Evolutionary conservation across 129 eudicot species (phyloP).

Genomic region (Logfia minima): DNA sequence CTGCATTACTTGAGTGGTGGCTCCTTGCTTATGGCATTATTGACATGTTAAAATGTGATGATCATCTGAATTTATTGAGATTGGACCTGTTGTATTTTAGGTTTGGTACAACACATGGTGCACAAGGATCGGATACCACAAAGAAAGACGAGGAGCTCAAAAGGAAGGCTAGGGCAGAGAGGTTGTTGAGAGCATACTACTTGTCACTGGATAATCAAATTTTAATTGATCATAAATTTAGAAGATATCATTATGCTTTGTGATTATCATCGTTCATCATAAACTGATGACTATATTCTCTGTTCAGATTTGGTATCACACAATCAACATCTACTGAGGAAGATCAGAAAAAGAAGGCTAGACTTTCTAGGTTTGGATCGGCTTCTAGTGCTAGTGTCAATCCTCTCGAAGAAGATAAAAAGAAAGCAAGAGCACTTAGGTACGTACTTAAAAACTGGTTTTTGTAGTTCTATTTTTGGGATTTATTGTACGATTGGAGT

Average conservation of each 20-base stretch:
- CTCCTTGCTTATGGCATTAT: not conserved
- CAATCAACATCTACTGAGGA: constrained; percentile 56
- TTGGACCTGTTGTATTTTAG: constrained; percentile 38
- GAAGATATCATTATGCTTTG: not conserved
- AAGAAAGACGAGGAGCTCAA: constrained; percentile 77
- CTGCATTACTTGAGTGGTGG: not conserved
- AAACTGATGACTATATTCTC: not conserved
- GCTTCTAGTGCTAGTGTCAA: constrained; percentile 37
- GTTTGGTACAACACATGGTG: constrained; percentile 62
- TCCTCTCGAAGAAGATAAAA: constrained; percentile 80
- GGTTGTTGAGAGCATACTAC: constrained; percentile 39
- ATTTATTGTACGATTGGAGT: not conserved
- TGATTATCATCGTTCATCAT: constrained; percentile 2
- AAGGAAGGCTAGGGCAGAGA: constrained; percentile 98
- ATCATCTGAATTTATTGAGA: constrained; percentile 6
- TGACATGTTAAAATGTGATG: constrained; percentile 2
- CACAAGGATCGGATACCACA: constrained; percentile 52
- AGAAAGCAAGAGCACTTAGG: constrained; percentile 96
- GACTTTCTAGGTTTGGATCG: constrained; percentile 83
- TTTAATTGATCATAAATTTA: not conserved
- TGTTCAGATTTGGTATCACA: constrained; percentile 71
- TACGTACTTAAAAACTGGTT: constrained; percentile 10
- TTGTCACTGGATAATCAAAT: not conserved
- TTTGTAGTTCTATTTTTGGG: not conserved
- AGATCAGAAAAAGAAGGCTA: constrained; percentile 88